These are phyloP conservation scores for Pestalotiopsis sp. DNA, from an alignment of 2,329 filamentous ascomycete genomes.

Conservation along the genomic window DNA sequence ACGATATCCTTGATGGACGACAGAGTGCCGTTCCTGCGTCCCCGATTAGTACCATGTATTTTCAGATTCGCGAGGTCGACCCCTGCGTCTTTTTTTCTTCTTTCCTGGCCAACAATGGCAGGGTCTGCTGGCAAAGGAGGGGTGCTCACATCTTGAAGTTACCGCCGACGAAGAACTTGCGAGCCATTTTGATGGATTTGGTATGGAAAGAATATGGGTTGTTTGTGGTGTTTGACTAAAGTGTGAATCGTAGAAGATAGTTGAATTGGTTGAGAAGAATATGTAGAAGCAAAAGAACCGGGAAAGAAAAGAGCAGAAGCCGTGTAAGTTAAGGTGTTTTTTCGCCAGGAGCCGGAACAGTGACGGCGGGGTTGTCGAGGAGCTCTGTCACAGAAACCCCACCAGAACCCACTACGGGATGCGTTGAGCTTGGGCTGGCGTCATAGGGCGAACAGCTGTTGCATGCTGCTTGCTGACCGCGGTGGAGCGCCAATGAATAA, in stretches of 20 bases:
- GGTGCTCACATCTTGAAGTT: constrained; percentile 96
- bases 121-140: constrained; percentile 27
- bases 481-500: background rate
- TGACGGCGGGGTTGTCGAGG: constrained; percentile 6
- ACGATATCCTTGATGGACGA: constrained; percentile 91
- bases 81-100: constrained; percentile 8
- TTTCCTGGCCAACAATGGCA: background rate
- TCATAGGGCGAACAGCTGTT: background rate
- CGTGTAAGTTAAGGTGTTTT: background rate
- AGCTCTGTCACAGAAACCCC: constrained; percentile 10
- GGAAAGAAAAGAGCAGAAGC: background rate
- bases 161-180: constrained; percentile 95
- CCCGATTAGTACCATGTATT: constrained; percentile 18
- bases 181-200: constrained; percentile 70
- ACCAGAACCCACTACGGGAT: constrained; percentile 8
- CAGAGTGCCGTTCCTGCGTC: constrained; percentile 84
- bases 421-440: constrained; percentile 4
- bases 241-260: background rate
- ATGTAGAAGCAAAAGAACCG: background rate
- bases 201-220: background rate
- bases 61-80: background rate
- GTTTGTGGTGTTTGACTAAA: background rate
- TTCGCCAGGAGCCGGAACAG: constrained; percentile 14
- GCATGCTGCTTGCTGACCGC: background rate
- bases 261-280: background rate